Evolutionary conservation across 495 filamentous ascomycete species (phyloP), one percentile per base, ranked within the genome.

Genomic region (Penicillium coprophilum): DNA sequence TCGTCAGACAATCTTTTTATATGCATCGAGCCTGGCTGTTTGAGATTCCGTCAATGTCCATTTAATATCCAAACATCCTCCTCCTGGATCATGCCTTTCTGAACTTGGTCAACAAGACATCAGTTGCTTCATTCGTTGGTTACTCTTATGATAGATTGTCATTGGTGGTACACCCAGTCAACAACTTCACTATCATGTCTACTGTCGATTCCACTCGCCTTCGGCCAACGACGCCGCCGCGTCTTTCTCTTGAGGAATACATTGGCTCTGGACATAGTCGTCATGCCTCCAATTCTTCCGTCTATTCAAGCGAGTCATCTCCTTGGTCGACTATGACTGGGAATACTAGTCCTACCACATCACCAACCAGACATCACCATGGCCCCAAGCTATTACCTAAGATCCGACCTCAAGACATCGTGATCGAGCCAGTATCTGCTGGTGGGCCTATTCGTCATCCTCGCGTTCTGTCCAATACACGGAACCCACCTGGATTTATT

Each of bases 321-420:
- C 89, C 91, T 53, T 88, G 87, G 71, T 89, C 87, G 59, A 83
- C 85, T 46, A 77, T 82, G 73, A 92, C 90, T 23, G 76, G 80
- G 55, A 74, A 81, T 53, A 93, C 89, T 48, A 92, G 88, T 32
- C 91, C 91, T 19, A 77, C 78, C 43, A 74, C 75, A 36, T 89
- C 88, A 24, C 91, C 91, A 52, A 84, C 92, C 61, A 80, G 87
- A 23, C 68, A 77, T 50, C 86, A 91, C 34, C 84, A 89, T 77
- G 92, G 90, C 12, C 90, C 91, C 32, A 76, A 88, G 27, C 80
- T 97, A 50, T 79, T 97, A 27, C 92, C 92, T 55, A 92, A 89
- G 78, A 90, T 96, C 72, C 82, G 92, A 46, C 82, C 83, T 56
- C 90, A 95, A 70, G 92, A 96, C 74, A 87, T 92, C 74, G 77